Conservation (phyloP, 108 stramenopile species). For the Fragilariopsis cylindrus region DNA sequence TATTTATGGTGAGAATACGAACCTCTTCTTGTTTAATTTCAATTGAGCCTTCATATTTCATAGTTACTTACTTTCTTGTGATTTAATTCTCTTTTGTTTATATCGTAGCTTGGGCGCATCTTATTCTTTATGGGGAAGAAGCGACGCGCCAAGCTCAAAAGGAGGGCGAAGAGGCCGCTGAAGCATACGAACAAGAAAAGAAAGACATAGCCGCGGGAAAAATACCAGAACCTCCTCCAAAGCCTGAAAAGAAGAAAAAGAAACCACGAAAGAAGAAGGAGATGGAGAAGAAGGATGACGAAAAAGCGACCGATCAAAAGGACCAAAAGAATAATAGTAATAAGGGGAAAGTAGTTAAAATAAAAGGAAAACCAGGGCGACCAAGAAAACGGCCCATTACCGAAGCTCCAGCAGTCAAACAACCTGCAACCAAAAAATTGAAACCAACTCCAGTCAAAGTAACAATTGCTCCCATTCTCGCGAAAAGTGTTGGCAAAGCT, state of each 20-base stretch:
- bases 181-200: conserved; percentile 79
- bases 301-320: conserved; percentile 24
- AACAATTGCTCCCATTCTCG: conserved; percentile 33
- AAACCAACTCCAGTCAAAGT: conserved; percentile 21
- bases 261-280: conserved; percentile 35
- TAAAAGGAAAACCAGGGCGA: conserved; percentile 11
- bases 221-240: conserved; percentile 51
- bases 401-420: conserved; percentile 6
- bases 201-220: conserved; percentile 76
- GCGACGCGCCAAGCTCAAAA: conserved; percentile 81
- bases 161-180: conserved; percentile 90
- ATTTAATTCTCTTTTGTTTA: background rate
- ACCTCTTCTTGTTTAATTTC: background rate
- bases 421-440: conserved; percentile 12
- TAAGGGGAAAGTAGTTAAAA: conserved; percentile 25
- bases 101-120: conserved; percentile 72
- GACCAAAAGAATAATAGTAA: conserved; percentile 33
- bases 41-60: background rate
- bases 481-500: conserved; percentile 47
- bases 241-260: conserved; percentile 56
- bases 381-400: background rate
- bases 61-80: background rate
- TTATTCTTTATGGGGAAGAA: conserved; percentile 86
- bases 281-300: conserved; percentile 27
- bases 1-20: conserved; percentile 52